These are phyloP conservation scores for Calonectria hawksworthii DNA, from an alignment of 2,329 filamentous ascomycete species.

Conservation along the genomic window DNA sequence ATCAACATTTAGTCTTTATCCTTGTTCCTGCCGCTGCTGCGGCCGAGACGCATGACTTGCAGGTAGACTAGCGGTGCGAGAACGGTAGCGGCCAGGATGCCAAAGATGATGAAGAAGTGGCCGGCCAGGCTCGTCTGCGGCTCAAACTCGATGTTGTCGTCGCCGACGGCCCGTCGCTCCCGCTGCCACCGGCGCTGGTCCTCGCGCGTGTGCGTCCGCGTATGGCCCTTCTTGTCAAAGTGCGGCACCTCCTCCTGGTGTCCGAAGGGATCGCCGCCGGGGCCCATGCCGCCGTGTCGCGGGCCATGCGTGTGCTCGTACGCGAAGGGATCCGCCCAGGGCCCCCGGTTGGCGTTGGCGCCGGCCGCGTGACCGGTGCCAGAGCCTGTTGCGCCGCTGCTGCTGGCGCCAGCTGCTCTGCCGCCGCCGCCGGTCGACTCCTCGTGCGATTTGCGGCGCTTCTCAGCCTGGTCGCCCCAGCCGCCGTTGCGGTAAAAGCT, in stretches of 20 bases:
- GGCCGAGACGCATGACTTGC: constrained; percentile 53
- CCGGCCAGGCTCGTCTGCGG: constrained; percentile 58
- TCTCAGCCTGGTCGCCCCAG: constrained; percentile 77
- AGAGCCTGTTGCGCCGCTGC: background rate
- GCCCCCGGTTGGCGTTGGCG: constrained; percentile 25
- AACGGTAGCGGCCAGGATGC: constrained; percentile 62
- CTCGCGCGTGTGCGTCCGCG: constrained; percentile 78
- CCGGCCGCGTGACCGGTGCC: background rate
- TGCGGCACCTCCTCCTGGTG: constrained; percentile 74
- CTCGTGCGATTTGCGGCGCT: constrained; percentile 68
- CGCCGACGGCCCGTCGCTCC: constrained; percentile 56
- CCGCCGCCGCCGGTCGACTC: constrained; percentile 50
- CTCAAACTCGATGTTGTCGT: constrained; percentile 54
- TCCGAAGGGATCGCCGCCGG: constrained; percentile 65
- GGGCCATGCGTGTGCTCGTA: constrained; percentile 24
- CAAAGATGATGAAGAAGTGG: constrained; percentile 65
- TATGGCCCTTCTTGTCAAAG: constrained; percentile 83
- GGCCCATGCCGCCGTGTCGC: constrained; percentile 67
- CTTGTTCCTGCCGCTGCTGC: constrained; percentile 41
- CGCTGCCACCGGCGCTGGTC: constrained; percentile 61
- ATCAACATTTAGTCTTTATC: constrained; percentile 23
- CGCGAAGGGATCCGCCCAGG: constrained; percentile 42
- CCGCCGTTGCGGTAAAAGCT: constrained; percentile 88
- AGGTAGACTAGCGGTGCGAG: constrained; percentile 59
- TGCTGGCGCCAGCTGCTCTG: background rate